phyloP scores from a whole-genome alignment of 2,329 filamentous ascomycete genomes.

The Coleophoma eucalyptorum region DNA sequence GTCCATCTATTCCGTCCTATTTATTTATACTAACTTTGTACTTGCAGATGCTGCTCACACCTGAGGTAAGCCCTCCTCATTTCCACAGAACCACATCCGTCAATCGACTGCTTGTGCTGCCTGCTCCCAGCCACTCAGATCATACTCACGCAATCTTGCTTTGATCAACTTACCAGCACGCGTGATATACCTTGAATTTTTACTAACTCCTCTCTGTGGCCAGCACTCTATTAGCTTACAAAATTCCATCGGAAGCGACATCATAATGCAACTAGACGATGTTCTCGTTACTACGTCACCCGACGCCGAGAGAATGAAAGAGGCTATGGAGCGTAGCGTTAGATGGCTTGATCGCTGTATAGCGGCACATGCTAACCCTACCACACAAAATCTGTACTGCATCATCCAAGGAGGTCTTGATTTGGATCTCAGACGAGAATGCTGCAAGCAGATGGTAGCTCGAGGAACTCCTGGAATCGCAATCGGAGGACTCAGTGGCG shows the following conservation, averaged over 20 bases:
- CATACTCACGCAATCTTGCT: too few species aligned
- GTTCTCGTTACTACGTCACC: slow-evolving; percentile 95
- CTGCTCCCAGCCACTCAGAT: too few species aligned
- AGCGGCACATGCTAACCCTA: slow-evolving; percentile 77
- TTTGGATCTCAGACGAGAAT: slow-evolving; percentile 77
- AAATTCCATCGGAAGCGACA: slow-evolving; percentile 96
- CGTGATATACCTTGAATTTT: not conserved
- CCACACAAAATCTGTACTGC: slow-evolving; percentile 90
- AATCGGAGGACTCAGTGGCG: slow-evolving; percentile 90
- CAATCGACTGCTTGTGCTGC: too few species aligned
- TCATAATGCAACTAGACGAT: slow-evolving; percentile 99
- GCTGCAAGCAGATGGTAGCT: slow-evolving; percentile 81
- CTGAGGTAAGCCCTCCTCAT: slow-evolving; percentile 47
- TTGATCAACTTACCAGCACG: too few species aligned
- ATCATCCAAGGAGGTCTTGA: slow-evolving; percentile 97
- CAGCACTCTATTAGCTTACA: slow-evolving; percentile 87
- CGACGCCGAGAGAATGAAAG: slow-evolving; percentile 80
- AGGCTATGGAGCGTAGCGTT: slow-evolving; percentile 92
- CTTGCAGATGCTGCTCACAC: slow-evolving; percentile 79
- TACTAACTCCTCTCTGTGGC: not conserved
- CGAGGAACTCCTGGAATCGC: slow-evolving; percentile 94
- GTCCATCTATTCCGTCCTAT: not conserved
- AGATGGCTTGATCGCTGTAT: slow-evolving; percentile 97
- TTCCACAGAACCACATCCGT: too few species aligned
- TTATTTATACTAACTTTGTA: too few species aligned